Evolutionary conservation across 2,329 filamentous ascomycete genomes (phyloP), one percentile per base, ranked within the genome.

Genomic region (Blastomyces gilchristii): DNA sequence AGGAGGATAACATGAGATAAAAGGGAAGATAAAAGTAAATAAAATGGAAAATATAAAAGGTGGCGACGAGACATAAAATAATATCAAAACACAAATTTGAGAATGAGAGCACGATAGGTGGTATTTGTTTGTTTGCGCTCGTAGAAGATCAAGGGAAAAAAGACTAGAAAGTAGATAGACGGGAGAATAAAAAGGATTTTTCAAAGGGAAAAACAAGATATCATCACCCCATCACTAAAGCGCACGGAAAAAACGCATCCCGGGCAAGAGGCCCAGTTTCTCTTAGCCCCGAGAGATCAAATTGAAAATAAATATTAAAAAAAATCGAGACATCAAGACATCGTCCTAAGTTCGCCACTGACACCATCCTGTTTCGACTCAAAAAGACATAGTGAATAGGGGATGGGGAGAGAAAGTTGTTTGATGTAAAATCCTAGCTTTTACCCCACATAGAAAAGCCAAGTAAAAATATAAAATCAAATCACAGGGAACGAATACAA

Each of bases 21-120:
- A 9, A 3, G 37, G 9, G 1, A 39, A 39, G 37, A 39, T 39
- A 12, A 39, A 39, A 39, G 9, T 2, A 39, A 39, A 7, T 6
- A 18, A 45, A 18, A 56, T 49, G 60, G 31, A 54, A 54, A 28
- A 52, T 47, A 62, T 34, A 63, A 49, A 37, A 57, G 64, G 41
- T 47, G 39, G 34, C 16, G 34, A 50, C 56, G 53, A 61, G 31
- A 61, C 45, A 41, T 22, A 52, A 16, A 54, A 18, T 2, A 45
- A 25, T 14, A 18, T 37, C 22, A 61, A 41, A 37, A 39, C 37
- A 39, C 37, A 39, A 39, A 45, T 45, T 50, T 39, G 16, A 37
- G 28, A 39, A 45, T 39, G 3, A 57, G 34, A 28, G 25, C n/a
- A 28, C 22, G 39, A 9, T 1, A 9, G 39, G 22, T 58, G 41